Evolutionary conservation across 225 moss, liverwort and hornwort genomes (phyloP).

Genomic region (Rhytidiadelphus loreus): DNA sequence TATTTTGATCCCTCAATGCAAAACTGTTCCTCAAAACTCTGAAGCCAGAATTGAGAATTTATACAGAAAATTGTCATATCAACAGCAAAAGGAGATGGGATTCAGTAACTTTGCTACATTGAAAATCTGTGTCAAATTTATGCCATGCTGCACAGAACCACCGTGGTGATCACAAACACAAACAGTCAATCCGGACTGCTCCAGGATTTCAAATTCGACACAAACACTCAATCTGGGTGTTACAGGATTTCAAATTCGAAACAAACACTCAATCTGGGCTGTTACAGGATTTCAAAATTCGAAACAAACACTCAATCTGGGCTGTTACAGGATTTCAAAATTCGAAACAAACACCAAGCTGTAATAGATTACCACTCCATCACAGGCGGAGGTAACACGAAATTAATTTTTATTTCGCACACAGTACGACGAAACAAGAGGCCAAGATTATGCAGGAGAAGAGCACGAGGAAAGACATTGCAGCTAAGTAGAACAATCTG

Average conservation of each 20-base stretch:
- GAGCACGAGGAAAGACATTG: not conserved
- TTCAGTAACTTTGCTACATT: no score
- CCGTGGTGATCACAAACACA: no score
- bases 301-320: no score
- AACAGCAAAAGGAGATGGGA: no score
- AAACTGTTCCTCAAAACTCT: no score
- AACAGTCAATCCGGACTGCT: no score
- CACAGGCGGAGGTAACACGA: not conserved
- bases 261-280: not conserved
- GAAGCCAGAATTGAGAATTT: no score
- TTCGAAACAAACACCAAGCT: not conserved
- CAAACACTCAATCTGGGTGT: not conserved
- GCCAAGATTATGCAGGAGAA: not conserved
- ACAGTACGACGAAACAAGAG: not conserved
- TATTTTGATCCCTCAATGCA: no score
- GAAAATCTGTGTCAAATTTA: no score
- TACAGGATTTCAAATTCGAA: not conserved
- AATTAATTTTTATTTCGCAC: not conserved
- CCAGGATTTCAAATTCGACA: not conserved
- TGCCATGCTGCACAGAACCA: no score
- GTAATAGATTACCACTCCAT: not conserved
- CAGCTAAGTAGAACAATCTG: not conserved
- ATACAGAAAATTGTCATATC: no score
- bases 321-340: not conserved
- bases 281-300: no score